Base-by-base conservation (phyloP, 2,329 filamentous ascomycete species). In the Trichoderma hamatum region DNA sequence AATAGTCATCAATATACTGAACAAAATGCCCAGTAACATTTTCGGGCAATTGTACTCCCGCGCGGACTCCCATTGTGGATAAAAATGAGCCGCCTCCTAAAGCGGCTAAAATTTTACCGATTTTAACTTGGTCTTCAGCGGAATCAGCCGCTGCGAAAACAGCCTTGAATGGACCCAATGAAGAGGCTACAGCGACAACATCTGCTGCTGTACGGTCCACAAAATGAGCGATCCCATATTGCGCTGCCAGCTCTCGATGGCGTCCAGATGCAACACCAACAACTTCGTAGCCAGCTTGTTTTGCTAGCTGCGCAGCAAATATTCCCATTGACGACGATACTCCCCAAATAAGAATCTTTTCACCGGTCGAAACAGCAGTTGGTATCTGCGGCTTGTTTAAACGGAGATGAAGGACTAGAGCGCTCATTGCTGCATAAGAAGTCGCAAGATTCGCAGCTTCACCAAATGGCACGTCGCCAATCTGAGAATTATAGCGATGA, bases 301-400 rank as follows among this genome's bases (percentile, higher is more conserved):
- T 56, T 13, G 64, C 46, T 10, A 70, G 3, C n/a, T 70, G 68
- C 9, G 63, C 24, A 62, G 68, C 63, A 16, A 49, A 61, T 3
- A 58, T 24, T 5, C 68, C 68, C 10, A 70, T 32, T 2, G 68
- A 70, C 28, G 68, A 70, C 2, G 68, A 70, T 11, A 61, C 56
- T 2, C 68, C 68, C 68, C 63, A 70, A 5, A 70, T 68, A 5
- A 70, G 55, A 24, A 70, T 58, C 36, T 14, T 70, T 58, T 70
- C 64, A 3, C 28, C 54, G 14, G 54, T 70, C 2, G 39, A 28
- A 14, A 19, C 19, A 14, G 21, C n/a, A 14, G 24, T 51, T n/a
- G 68, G 52, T 34, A 58, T 39, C 2, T 66, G 46, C 21, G 64
- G 64, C 16, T 51, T 60, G n/a, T 68, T 59, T 14, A 70, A 54